Evolutionary conservation across 768 basidiomycete species (phyloP).

Genomic region (Mrakia blollopis): DNA sequence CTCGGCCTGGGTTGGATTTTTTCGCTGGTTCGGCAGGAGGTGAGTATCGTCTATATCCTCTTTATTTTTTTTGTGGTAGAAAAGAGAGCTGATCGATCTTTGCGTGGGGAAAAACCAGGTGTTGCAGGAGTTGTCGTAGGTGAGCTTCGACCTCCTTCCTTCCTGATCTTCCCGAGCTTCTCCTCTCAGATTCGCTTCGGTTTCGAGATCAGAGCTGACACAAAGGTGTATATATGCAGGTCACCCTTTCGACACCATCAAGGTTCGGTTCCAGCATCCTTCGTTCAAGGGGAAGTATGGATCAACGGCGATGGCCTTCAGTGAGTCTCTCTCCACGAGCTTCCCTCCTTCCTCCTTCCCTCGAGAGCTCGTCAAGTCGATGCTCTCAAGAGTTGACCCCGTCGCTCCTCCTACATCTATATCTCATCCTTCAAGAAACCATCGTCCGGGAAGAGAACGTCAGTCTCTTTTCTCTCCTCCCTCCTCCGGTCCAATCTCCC

Average conservation of each 20-base stretch:
- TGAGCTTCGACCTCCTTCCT: background rate
- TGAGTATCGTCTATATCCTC: constrained; percentile 33
- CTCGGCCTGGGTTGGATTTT: constrained; percentile 63
- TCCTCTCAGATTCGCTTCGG: no score
- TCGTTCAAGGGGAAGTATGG: constrained; percentile 40
- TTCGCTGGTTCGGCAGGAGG: constrained; percentile 69
- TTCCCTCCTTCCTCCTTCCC: background rate
- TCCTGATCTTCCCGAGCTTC: no score
- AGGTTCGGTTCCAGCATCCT: constrained; percentile 44
- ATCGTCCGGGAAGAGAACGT: constrained; percentile 43
- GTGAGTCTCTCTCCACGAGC: constrained; percentile 33
- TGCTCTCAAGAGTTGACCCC: background rate
- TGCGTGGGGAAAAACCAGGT: constrained; percentile 44
- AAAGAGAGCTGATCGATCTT: no score
- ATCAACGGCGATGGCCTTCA: constrained; percentile 40
- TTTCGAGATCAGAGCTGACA: background rate
- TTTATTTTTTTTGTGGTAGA: no score
- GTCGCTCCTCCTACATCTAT: background rate
- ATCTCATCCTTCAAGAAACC: constrained; percentile 32
- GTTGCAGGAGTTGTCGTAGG: constrained; percentile 61
- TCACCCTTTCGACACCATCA: constrained; percentile 68
- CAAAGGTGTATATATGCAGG: constrained; percentile 36
- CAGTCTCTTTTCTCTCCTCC: background rate
- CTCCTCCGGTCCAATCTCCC: background rate
- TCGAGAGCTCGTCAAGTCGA: background rate